Percentiles rank a stretch among this genome's conserved stretches.
These are phyloP conservation scores for Fusarium verticillioides DNA, from an alignment of 2,329 filamentous ascomycete species.

Conservation along the genomic window DNA sequence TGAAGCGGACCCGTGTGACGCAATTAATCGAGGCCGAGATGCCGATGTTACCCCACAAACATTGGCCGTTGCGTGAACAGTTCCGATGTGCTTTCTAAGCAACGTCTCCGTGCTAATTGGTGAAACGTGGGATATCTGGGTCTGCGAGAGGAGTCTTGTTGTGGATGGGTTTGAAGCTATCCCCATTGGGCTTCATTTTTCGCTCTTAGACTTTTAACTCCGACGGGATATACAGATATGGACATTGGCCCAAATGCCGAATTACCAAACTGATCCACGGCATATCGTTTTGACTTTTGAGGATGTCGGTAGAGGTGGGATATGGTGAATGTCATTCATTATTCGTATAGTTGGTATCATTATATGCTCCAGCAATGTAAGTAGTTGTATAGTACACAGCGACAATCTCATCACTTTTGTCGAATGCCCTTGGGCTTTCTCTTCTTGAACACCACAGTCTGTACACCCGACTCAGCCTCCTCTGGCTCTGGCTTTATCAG, in stretches of 20 bases:
- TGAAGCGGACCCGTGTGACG: constrained; percentile 34
- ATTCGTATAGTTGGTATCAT: background rate
- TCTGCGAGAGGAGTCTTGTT: background rate
- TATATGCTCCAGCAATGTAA: background rate
- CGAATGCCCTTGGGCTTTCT: constrained; percentile 75
- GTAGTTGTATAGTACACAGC: constrained; percentile 1
- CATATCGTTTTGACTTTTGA: no score
- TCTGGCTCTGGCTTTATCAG: constrained; percentile 48
- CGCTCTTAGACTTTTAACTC: background rate
- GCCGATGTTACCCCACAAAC: constrained; percentile 25
- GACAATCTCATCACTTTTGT: constrained; percentile 59
- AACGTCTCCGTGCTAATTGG: constrained; percentile 8
- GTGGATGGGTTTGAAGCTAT: background rate
- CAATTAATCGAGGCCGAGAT: constrained; percentile 21
- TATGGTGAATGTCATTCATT: background rate
- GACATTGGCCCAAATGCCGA: background rate
- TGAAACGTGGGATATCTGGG: background rate
- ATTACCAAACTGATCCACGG: background rate
- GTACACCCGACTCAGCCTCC: constrained; percentile 36
- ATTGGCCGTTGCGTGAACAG: background rate
- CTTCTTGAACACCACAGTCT: constrained; percentile 80
- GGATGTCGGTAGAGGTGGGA: background rate
- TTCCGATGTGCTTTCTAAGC: constrained; percentile 22
- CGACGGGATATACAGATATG: background rate
- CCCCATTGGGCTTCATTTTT: background rate